These are phyloP conservation scores for Schoenoplectus tabernaemontani DNA, from an alignment of 202 grass and related monocot species.

Conservation along the genomic window DNA sequence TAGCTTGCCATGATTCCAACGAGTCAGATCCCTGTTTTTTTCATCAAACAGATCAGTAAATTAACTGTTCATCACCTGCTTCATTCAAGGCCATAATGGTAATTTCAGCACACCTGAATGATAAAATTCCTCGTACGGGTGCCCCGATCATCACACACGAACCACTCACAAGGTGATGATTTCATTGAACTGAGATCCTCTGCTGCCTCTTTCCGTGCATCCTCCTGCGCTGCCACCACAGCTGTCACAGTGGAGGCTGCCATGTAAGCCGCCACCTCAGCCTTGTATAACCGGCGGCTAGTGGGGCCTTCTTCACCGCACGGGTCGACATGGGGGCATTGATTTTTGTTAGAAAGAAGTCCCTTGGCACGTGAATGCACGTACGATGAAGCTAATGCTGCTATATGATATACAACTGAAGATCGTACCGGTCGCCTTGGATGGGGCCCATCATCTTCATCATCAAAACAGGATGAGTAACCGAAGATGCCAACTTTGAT, in stretches of 20 bases:
- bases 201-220: slow-evolving; percentile 62
- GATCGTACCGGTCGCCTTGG: slow-evolving; percentile 34
- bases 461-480: neutral
- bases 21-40: slow-evolving; percentile 82
- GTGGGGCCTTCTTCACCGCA: too few relatives aligned
- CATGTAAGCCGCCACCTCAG: slow-evolving; percentile 66
- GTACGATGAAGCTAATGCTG: slow-evolving; percentile 75
- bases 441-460: slow-evolving; percentile 26
- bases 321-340: neutral
- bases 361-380: slow-evolving; percentile 49
- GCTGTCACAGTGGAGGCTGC: slow-evolving; percentile 84
- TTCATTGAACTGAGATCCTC: slow-evolving; percentile 69
- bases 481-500: slow-evolving; percentile 20
- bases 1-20: slow-evolving; percentile 91
- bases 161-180: slow-evolving; percentile 92
- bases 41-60: slow-evolving; percentile 17
- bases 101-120: slow-evolving; percentile 44
- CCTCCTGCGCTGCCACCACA: slow-evolving; percentile 78
- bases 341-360: slow-evolving; percentile 39
- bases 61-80: neutral
- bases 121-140: slow-evolving; percentile 63
- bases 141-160: slow-evolving; percentile 64
- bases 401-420: slow-evolving; percentile 67
- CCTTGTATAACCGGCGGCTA: slow-evolving; percentile 34
- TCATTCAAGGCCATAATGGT: slow-evolving; percentile 12